Evolutionary conservation across 2,329 filamentous ascomycete species (phyloP).

Genomic region (Calonectria hawksworthii): DNA sequence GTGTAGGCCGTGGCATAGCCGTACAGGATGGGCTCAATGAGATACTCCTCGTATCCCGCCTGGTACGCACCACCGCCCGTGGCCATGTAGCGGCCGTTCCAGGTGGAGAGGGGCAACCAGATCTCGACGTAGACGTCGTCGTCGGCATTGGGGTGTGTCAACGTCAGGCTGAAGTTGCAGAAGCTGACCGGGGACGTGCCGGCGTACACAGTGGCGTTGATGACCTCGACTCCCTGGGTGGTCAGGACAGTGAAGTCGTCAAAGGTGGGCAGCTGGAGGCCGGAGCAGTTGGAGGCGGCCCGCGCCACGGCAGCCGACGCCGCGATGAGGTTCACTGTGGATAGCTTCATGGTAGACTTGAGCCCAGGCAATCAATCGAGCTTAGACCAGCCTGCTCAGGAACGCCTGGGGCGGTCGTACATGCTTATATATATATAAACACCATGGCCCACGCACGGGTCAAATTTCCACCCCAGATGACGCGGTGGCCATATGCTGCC

Average conservation of each 20-base stretch:
- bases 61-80: slow-evolving; percentile 10
- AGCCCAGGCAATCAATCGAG: neutral
- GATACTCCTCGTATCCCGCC: neutral
- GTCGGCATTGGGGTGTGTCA: slow-evolving; percentile 1
- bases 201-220: neutral
- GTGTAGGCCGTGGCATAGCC: slow-evolving; percentile 5
- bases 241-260: slow-evolving; percentile 12
- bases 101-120: slow-evolving; percentile 2
- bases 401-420: neutral
- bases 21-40: neutral
- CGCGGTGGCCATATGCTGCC: neutral
- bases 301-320: neutral
- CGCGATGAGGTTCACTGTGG: neutral
- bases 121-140: neutral
- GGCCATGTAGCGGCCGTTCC: slow-evolving; percentile 11
- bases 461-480: neutral
- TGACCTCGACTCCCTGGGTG: neutral
- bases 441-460: neutral
- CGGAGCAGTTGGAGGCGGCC: slow-evolving; percentile 10
- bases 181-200: slow-evolving; percentile 1
- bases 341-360: neutral
- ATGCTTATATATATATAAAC: neutral
- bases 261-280: slow-evolving; percentile 13
- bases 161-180: neutral
- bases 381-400: neutral